Base-by-base conservation (phyloP, 768 basidiomycete species). In the Russula ochroleuca region DNA sequence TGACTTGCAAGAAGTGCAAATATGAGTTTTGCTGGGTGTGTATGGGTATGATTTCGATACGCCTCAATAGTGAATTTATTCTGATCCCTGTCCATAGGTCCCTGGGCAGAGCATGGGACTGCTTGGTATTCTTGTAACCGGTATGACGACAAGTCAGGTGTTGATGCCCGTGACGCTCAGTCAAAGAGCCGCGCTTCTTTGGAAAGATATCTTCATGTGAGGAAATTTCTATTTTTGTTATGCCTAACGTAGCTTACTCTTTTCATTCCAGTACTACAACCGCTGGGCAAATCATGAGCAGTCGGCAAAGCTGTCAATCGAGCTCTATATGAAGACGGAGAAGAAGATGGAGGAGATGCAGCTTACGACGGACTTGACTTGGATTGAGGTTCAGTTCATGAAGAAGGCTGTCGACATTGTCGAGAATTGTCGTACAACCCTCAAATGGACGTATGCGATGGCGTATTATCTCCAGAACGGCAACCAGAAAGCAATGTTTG, bases 331-430 rank as follows among this genome's bases (percentile, higher is more conserved):
- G 61, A 94, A 94, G 79, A 98, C 96, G 14, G 95, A 99, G 82
- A 94, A 96, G 84, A 98, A 98, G 86, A 99, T 99, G 97, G 94
- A 98, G 75, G 94, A 97, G 76, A 96, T 98, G 89, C 97, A 98
- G 78, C 83, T 94, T 67, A 88, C 87, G 13, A 94, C 92, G 2
- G 82, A 86, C 60, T 77, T 99, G 43, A 94, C 94, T 2, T 99
- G 97, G 97, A 99, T 99, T 69, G 95, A 99, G 76, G 94, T 87
- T 35, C 96, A 98, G 76, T 99, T 99, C 76, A 95, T 97, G 83
- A 94, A 94, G 80, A 95, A 95, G 75, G 97, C 97, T 0, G 95
- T 98, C 5, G 97, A 98, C 71, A 88, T 89, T 73, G 84, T 92
- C 43, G 84, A 88, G 69, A 87, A 87, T 73, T 92, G 97, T 76